phyloP scores from a whole-genome alignment of 176 grass and related monocot genomes.

The Carex scoparia region DNA sequence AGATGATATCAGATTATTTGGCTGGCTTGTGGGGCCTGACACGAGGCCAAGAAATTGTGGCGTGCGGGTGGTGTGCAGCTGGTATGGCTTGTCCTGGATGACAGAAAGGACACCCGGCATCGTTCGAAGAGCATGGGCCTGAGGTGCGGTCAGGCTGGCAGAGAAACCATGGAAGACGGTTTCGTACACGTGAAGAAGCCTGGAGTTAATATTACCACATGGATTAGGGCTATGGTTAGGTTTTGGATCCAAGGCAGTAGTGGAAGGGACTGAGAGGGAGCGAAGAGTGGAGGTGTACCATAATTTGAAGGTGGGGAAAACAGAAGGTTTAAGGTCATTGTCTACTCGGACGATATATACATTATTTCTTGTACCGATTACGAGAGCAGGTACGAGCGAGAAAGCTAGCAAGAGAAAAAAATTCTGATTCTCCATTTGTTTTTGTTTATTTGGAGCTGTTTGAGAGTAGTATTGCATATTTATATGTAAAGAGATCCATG shows the following conservation, averaged over 20 bases:
- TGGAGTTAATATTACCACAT: too few relatives aligned
- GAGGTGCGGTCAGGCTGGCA: conserved; percentile 36
- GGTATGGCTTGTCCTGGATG: conserved; percentile 51
- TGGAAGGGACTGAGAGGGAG: conserved; percentile 1
- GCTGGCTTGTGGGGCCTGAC: conserved; percentile 4
- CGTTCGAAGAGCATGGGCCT: conserved; percentile 40
- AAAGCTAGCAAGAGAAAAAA: too few relatives aligned
- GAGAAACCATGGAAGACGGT: conserved; percentile 93
- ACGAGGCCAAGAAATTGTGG: conserved; percentile 83
- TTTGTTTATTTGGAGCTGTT: too few relatives aligned
- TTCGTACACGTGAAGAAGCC: conserved; percentile 65
- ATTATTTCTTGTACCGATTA: background rate
- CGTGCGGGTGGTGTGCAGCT: conserved; percentile 68
- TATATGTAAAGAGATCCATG: too few relatives aligned
- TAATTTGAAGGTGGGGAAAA: conserved; percentile 60
- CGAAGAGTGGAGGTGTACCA: conserved; percentile 74
- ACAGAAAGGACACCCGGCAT: conserved; percentile 65
- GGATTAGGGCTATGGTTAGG: too few relatives aligned
- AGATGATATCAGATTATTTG: conserved; percentile 65
- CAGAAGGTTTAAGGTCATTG: conserved; percentile 60
- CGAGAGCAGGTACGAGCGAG: too few relatives aligned
- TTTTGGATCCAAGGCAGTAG: too few relatives aligned
- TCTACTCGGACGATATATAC: conserved; percentile 82
- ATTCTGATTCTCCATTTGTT: too few relatives aligned
- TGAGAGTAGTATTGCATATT: too few relatives aligned